Evolutionary conservation across 2,329 filamentous ascomycete species (phyloP).

Genomic region (Alternaria sp.): DNA sequence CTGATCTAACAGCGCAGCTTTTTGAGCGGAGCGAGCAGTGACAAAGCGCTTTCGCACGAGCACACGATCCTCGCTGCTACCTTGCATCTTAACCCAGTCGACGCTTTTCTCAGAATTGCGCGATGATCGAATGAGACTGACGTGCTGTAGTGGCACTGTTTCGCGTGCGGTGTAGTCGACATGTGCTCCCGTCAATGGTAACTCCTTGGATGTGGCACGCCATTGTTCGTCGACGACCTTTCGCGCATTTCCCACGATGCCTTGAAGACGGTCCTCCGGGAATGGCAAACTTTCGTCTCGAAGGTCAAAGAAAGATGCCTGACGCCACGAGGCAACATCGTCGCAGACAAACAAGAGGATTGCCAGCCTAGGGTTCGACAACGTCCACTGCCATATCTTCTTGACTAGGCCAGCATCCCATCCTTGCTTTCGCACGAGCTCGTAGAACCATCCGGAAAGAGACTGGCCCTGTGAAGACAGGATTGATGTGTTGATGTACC

Average conservation of each 20-base stretch:
- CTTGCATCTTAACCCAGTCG: conserved; percentile 45
- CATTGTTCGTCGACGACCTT: conserved; percentile 50
- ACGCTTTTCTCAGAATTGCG: conserved; percentile 45
- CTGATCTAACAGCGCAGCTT: conserved; percentile 43
- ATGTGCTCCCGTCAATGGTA: conserved; percentile 46
- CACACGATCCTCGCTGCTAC: conserved; percentile 41
- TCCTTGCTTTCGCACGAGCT: conserved; percentile 44
- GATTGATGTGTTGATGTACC: conserved; percentile 45
- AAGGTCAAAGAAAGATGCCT: conserved; percentile 47
- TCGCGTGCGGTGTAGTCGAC: conserved; percentile 47
- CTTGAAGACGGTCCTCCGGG: conserved; percentile 44
- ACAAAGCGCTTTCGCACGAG: conserved; percentile 48
- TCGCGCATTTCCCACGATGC: conserved; percentile 47
- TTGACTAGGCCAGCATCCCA: conserved; percentile 44
- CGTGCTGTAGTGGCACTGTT: conserved; percentile 45
- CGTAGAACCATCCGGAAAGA: conserved; percentile 46
- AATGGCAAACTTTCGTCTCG: conserved; percentile 48
- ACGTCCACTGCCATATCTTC: conserved; percentile 50
- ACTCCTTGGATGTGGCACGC: conserved; percentile 49
- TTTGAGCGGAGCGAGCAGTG: conserved; percentile 43
- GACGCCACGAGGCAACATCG: conserved; percentile 48
- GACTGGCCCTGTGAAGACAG: conserved; percentile 47
- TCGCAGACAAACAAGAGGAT: conserved; percentile 49
- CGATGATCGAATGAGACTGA: conserved; percentile 38
- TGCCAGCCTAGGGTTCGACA: conserved; percentile 47